Evolutionary conservation across 2,329 filamentous ascomycete species (phyloP).

Genomic region (Fusarium avenaceum): DNA sequence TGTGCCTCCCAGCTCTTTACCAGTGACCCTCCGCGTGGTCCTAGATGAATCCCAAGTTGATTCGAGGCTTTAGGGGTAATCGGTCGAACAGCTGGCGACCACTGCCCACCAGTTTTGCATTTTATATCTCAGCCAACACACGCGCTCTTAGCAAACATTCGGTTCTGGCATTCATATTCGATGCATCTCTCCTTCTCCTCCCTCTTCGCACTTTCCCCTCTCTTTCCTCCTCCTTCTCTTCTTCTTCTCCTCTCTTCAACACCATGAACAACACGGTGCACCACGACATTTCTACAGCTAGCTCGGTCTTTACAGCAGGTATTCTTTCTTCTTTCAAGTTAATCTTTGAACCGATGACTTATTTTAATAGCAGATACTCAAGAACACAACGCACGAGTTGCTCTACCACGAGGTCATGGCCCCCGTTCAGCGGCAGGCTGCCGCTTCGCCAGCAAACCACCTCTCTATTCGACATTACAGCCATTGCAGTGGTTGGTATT

Average conservation of each 20-base stretch:
- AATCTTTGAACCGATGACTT: background rate
- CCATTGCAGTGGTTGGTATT: slow-evolving; percentile 56
- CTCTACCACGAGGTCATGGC: background rate
- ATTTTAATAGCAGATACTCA: background rate
- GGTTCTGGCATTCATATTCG: background rate
- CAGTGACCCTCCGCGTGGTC: background rate
- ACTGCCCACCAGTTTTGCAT: background rate
- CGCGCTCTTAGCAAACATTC: background rate
- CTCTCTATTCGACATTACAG: background rate
- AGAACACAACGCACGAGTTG: background rate
- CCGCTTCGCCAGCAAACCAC: background rate
- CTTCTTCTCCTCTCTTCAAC: background rate
- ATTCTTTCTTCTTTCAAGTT: background rate
- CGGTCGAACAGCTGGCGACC: background rate
- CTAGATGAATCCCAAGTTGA: background rate
- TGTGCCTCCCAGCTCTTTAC: background rate
- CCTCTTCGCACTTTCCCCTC: background rate
- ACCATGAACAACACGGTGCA: background rate
- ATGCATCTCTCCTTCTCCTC: background rate
- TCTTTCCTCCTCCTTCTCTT: background rate
- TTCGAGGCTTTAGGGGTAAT: background rate
- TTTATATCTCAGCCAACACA: background rate
- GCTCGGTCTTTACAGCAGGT: background rate
- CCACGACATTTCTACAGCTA: background rate
- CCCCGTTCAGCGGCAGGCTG: background rate